Conservation (phyloP, 441 rosid species). For the Populus hybrid region DNA sequence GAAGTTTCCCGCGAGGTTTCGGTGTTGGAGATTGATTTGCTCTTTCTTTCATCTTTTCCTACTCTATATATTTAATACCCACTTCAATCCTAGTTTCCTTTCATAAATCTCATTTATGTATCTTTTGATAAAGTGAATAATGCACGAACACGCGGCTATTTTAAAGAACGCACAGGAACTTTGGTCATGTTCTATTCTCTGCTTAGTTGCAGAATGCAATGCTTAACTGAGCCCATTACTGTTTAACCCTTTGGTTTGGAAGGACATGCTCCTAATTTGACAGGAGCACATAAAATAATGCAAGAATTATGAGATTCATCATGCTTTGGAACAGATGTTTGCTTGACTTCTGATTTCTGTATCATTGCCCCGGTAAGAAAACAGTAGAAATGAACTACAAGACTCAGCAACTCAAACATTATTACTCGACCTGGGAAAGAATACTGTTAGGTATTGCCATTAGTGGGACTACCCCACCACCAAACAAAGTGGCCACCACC, state of each 20-base stretch:
- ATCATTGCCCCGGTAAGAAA: neutral
- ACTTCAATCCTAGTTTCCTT: neutral
- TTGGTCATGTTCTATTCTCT: neutral
- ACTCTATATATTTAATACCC: neutral
- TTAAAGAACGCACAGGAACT: neutral
- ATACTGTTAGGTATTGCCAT: too few species aligned
- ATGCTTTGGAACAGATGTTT: neutral
- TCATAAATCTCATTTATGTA: neutral
- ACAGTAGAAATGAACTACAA: neutral
- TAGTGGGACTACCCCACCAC: too few species aligned
- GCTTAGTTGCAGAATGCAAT: neutral
- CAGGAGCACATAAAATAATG: neutral
- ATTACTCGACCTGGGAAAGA: neutral
- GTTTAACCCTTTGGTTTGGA: neutral
- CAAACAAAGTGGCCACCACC: too few species aligned
- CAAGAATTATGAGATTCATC: neutral
- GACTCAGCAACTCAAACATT: neutral
- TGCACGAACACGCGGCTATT: neutral
- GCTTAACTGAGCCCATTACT: neutral
- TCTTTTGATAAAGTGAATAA: neutral
- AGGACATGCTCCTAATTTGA: neutral
- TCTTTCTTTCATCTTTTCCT: neutral
- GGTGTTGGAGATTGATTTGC: neutral
- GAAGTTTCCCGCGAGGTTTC: neutral
- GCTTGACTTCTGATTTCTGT: neutral